Conservation (phyloP, 345 rosid species). For the Eucalyptus viminalis region DNA sequence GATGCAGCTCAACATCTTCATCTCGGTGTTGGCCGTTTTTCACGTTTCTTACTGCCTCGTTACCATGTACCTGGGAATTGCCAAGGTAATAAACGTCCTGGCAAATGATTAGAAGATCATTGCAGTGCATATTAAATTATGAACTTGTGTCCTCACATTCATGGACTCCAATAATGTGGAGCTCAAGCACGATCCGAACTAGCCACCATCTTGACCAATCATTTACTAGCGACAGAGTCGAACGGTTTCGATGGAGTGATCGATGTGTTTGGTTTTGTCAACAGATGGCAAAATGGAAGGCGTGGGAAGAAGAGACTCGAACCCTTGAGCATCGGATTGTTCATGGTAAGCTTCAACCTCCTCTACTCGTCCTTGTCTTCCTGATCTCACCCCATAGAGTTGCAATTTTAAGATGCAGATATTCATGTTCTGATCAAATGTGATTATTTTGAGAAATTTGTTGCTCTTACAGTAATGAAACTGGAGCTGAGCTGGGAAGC, state of each 20-base stretch:
- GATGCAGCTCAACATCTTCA: slow-evolving; percentile 7
- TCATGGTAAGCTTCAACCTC: neutral
- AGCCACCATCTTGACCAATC: neutral
- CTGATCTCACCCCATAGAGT: no score
- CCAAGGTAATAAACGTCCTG: neutral
- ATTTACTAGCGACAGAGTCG: neutral
- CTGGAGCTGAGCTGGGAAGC: no score
- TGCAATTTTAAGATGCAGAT: no score
- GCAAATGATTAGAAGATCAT: neutral
- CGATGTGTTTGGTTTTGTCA: neutral
- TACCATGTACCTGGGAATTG: slow-evolving; percentile 10
- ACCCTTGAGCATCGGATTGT: slow-evolving; percentile 5
- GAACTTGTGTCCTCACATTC: neutral
- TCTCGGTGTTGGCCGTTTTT: slow-evolving; percentile 7
- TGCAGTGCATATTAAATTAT: neutral
- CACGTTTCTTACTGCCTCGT: slow-evolving; percentile 5
- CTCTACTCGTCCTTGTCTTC: neutral
- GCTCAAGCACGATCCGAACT: neutral
- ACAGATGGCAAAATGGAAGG: slow-evolving; percentile 16
- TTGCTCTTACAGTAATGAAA: no score
- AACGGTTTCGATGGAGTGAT: neutral
- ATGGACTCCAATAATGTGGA: neutral
- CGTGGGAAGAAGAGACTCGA: slow-evolving; percentile 19
- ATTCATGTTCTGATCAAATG: no score
- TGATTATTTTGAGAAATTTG: no score